Base-by-base conservation (phyloP, 331 rosid species). In the Rosa hybrid region DNA sequence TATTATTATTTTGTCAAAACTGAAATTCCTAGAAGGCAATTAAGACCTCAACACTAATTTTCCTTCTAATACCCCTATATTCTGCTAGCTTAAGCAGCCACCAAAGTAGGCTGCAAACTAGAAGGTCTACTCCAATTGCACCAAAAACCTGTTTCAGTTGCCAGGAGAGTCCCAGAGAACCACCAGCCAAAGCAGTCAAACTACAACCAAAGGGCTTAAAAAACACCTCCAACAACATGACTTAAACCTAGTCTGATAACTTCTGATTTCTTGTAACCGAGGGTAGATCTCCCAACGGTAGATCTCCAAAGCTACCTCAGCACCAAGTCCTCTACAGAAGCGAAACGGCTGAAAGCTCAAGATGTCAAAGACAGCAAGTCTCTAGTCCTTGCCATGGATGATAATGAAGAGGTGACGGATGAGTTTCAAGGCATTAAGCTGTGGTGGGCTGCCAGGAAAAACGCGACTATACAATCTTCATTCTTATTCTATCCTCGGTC, bases 331-430 rank as follows among this genome's bases (percentile, higher is more conserved):
- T 54, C 25, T 7, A 20, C 9, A 7, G n/a, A 54, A 8, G 97
- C 88, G 1, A 87, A 76, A 57, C 76, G 75, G 0, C 84, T 90
- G 94, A 92, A 2, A 89, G 27, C 1, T 27, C 27, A 84, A n/a
- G 86, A 84, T 0, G 72, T 81, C 10, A 78, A 83, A 72, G 86
- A 82, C 23, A 84, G 85, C 77, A 83, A 80, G 18, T 21, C 79
- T 0, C 3, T 89, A 0, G 77, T 81, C 0, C 91, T 92, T 0
- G 84, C 81, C 80, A 80, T 92, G 89, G 97, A 86, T 0, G 91
- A 90, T 10, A 84, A 88, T 0, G 90, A 91, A 76, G 92, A 88
- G 34, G 87, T 91, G 27, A 53, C 54, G 0, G 94, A 91, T 0
- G 81, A 79, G 5, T 91, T 81, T 5, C 0, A 77, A 38, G 90